These are phyloP conservation scores for Sphaerobolus stellatus DNA, from an alignment of 1,284 basidiomycete genomes.

Conservation along the genomic window DNA sequence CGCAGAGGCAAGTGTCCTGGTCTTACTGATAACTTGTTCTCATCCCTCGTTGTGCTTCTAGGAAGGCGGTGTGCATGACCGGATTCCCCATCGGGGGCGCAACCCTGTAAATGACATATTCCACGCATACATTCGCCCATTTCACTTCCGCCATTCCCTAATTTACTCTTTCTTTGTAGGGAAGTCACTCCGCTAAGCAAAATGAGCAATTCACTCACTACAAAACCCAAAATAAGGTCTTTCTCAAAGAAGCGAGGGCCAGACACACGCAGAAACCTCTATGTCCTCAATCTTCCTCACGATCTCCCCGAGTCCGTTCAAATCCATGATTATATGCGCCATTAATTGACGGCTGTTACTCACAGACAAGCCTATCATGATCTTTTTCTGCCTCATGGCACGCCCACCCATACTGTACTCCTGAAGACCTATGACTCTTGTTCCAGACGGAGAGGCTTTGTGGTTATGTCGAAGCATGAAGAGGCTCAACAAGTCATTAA, in stretches of 20 bases:
- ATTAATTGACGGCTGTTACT: background rate
- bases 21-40: background rate
- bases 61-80: conserved; percentile 66
- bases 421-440: conserved; percentile 77
- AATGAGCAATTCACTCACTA: conserved; percentile 19
- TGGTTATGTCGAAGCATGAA: conserved; percentile 70
- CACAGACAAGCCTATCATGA: conserved; percentile 58
- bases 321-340: background rate
- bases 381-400: conserved; percentile 62
- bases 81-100: conserved; percentile 59
- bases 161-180: conserved; percentile 15
- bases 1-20: background rate
- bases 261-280: conserved; percentile 71
- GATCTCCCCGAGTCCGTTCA: conserved; percentile 65
- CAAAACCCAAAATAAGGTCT: conserved; percentile 16
- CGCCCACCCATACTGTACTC: conserved; percentile 70
- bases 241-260: conserved; percentile 26
- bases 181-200: conserved; percentile 19
- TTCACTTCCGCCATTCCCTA: background rate
- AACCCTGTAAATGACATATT: conserved; percentile 43
- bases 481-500: conserved; percentile 68
- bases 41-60: conserved; percentile 22
- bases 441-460: conserved; percentile 73
- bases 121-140: background rate
- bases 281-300: conserved; percentile 76